A percentile compares a stretch with the other conserved stretches of the same genome.
Evolutionary conservation across 495 filamentous ascomycete species (phyloP).

Genomic region (Terfezia boudieri): DNA sequence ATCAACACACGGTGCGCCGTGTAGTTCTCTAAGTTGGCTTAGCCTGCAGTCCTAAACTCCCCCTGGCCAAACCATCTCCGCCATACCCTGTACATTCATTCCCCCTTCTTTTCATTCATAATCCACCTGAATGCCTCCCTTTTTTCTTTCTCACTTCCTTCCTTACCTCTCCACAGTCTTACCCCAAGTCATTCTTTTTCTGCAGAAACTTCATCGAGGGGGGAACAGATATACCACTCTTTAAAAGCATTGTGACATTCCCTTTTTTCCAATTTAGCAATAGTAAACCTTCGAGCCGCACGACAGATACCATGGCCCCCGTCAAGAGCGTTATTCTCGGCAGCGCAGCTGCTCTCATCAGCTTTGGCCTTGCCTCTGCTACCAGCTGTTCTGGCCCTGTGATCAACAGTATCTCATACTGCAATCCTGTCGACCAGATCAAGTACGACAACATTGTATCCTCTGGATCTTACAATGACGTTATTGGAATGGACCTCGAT

Average conservation of each 20-base stretch:
- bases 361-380: conserved; percentile 4
- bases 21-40: too few species aligned
- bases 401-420: conserved; percentile 31
- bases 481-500: conserved; percentile 32
- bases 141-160: background rate
- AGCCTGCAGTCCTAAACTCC: too few species aligned
- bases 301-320: conserved; percentile 3
- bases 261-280: too few species aligned
- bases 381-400: background rate
- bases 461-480: conserved; percentile 34
- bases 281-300: background rate
- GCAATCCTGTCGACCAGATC: conserved; percentile 34
- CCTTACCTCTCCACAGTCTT: background rate
- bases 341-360: conserved; percentile 6
- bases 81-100: background rate
- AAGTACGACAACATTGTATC: conserved; percentile 35
- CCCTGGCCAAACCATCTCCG: too few species aligned
- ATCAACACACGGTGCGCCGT: too few species aligned
- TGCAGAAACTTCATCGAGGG: background rate
- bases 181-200: background rate
- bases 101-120: background rate
- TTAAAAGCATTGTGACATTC: too few species aligned
- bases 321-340: conserved; percentile 8
- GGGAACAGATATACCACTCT: background rate
- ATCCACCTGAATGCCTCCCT: background rate